phyloP scores from a whole-genome alignment of 192 early-diverging fungal genomes.

The Coemansia sp. region DNA sequence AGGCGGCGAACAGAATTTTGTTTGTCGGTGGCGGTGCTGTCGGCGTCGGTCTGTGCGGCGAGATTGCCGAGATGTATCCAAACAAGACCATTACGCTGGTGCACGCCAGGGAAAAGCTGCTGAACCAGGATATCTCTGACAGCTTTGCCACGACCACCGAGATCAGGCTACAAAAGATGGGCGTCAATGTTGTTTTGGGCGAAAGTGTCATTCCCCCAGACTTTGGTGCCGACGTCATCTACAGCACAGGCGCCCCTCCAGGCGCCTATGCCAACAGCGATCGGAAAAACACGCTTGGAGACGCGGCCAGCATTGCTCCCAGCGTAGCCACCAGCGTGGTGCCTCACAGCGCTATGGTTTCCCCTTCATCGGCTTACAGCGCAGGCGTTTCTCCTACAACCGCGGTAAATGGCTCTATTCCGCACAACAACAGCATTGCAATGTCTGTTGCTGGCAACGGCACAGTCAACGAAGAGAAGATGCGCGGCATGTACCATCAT shows the following conservation, averaged over 20 bases:
- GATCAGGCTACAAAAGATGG: conserved; percentile 28
- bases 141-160: conserved; percentile 31
- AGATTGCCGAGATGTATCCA: conserved; percentile 57
- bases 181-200: conserved; percentile 27
- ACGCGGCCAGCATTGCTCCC: conserved; percentile 8
- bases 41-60: conserved; percentile 60
- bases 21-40: conserved; percentile 73
- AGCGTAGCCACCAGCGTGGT: not conserved
- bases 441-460: no score
- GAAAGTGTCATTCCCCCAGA: conserved; percentile 22
- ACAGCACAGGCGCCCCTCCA: conserved; percentile 1
- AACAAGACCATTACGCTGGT: conserved; percentile 56
- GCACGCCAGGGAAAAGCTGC: conserved; percentile 33
- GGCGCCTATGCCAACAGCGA: not conserved
- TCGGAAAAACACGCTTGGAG: not conserved
- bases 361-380: no score
- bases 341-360: no score
- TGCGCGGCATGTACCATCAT: not conserved
- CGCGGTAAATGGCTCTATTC: no score
- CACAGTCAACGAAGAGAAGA: no score
- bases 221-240: conserved; percentile 3
- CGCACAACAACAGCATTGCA: no score
- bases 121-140: conserved; percentile 30
- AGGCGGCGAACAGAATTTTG: conserved; percentile 54
- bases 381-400: no score